Percentiles rank a stretch among this genome's conserved stretches.
phyloP scores from a whole-genome alignment of 1,284 basidiomycete species.

The Waitea zeae region DNA sequence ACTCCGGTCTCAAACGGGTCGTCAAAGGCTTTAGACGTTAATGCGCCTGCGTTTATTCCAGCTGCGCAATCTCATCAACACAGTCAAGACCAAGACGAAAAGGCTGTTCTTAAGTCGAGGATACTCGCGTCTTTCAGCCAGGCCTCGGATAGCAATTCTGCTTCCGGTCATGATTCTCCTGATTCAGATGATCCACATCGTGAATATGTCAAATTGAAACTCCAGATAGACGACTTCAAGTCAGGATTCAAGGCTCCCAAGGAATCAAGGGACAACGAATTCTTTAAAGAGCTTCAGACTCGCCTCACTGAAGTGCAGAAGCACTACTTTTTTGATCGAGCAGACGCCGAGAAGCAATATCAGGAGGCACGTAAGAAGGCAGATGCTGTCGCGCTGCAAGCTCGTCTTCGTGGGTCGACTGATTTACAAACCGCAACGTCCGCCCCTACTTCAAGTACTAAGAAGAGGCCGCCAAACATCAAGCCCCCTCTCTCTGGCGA shows the following conservation, averaged over 20 bases:
- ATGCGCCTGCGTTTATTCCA: too few relatives aligned
- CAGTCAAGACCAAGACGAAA: constrained; percentile 7
- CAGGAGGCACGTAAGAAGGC: constrained; percentile 34
- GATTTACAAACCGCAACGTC: constrained; percentile 3
- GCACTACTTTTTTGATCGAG: constrained; percentile 63
- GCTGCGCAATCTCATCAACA: not conserved
- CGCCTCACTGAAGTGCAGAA: constrained; percentile 37
- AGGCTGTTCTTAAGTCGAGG: constrained; percentile 9
- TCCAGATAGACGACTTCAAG: constrained; percentile 30
- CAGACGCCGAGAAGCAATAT: constrained; percentile 49
- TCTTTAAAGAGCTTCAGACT: constrained; percentile 29
- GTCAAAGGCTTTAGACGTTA: too few relatives aligned
- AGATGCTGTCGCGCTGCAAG: constrained; percentile 31
- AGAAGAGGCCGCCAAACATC: constrained; percentile 3
- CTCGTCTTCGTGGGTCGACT: constrained; percentile 27
- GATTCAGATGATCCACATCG: constrained; percentile 39
- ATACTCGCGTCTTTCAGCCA: constrained; percentile 8
- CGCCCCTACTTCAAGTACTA: constrained; percentile 1
- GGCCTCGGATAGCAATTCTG: constrained; percentile 3
- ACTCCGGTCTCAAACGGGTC: too few relatives aligned
- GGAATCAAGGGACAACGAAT: constrained; percentile 18
- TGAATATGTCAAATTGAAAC: constrained; percentile 43
- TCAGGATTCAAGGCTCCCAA: constrained; percentile 14
- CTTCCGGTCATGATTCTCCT: constrained; percentile 14
- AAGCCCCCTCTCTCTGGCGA: not conserved